These are phyloP conservation scores for Penicillium sp. DNA, from an alignment of 2,329 filamentous ascomycete species.

Conservation along the genomic window DNA sequence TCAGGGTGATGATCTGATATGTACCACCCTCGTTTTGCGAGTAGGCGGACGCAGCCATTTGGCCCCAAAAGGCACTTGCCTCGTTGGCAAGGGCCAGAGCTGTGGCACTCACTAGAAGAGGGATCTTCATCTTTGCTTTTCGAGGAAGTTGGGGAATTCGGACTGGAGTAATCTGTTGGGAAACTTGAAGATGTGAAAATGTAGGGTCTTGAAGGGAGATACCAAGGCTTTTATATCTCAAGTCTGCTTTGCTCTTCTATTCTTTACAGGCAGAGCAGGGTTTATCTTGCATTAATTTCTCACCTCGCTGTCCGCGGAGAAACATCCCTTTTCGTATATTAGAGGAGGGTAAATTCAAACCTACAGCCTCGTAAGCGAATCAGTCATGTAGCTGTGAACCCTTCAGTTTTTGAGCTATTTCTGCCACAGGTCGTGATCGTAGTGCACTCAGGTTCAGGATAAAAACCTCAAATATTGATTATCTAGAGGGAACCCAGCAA, in stretches of 20 bases:
- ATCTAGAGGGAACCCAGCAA: no score
- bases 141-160: no score
- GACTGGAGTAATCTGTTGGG: not conserved
- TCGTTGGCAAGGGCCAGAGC: not conserved
- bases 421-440: no score
- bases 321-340: not conserved
- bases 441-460: no score
- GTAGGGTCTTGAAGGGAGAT: not conserved
- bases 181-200: not conserved
- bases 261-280: not conserved
- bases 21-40: not conserved
- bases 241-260: no score
- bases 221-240: no score
- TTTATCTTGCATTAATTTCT: not conserved
- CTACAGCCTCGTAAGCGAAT: no score
- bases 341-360: no score
- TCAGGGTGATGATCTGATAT: constrained; percentile 9
- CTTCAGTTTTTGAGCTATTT: no score
- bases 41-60: constrained; percentile 10
- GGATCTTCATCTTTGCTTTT: constrained; percentile 6
- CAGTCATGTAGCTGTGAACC: no score
- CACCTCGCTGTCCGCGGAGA: not conserved
- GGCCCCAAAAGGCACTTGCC: constrained; percentile 9
- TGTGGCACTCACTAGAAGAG: not conserved
- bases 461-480: no score